These are phyloP conservation scores for Suhomyces canberraensis DNA, from an alignment of 805 yeast genomes.

Conservation along the genomic window DNA sequence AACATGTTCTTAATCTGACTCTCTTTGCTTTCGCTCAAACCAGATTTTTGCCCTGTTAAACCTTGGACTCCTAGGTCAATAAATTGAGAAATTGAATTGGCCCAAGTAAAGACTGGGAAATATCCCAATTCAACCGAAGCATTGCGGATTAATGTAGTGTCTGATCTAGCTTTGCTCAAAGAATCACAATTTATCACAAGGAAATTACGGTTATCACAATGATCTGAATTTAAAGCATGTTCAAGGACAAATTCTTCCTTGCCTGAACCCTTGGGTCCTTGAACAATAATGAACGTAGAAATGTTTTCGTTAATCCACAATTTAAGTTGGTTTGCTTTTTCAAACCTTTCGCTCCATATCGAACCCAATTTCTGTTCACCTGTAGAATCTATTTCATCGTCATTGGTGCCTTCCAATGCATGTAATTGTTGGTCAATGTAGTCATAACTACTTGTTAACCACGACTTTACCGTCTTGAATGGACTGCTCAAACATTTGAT, in stretches of 20 bases:
- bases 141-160: constrained; percentile 59
- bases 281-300: constrained; percentile 84
- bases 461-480: constrained; percentile 18
- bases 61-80: constrained; percentile 87
- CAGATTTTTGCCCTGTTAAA: constrained; percentile 90
- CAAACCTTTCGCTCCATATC: constrained; percentile 71
- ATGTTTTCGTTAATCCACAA: constrained; percentile 84
- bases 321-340: constrained; percentile 62
- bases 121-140: constrained; percentile 82
- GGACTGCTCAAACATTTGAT: constrained; percentile 28
- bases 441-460: constrained; percentile 33
- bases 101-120: constrained; percentile 92
- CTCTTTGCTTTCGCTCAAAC: constrained; percentile 79
- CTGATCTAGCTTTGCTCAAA: constrained; percentile 70
- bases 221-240: constrained; percentile 58
- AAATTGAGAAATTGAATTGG: constrained; percentile 72
- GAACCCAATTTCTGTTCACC: constrained; percentile 15
- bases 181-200: constrained; percentile 77
- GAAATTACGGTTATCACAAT: constrained; percentile 41
- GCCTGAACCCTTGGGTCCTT: constrained; percentile 96
- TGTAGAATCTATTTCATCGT: constrained; percentile 22
- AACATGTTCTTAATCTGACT: constrained; percentile 79
- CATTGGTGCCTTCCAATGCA: constrained; percentile 17
- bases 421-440: constrained; percentile 31
- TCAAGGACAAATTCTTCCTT: constrained; percentile 74